A percentile compares a stretch with the other conserved stretches of the same genome.
Evolutionary conservation across 2,329 filamentous ascomycete genomes (phyloP).

Genomic region (Fusarium fujikuroi): DNA sequence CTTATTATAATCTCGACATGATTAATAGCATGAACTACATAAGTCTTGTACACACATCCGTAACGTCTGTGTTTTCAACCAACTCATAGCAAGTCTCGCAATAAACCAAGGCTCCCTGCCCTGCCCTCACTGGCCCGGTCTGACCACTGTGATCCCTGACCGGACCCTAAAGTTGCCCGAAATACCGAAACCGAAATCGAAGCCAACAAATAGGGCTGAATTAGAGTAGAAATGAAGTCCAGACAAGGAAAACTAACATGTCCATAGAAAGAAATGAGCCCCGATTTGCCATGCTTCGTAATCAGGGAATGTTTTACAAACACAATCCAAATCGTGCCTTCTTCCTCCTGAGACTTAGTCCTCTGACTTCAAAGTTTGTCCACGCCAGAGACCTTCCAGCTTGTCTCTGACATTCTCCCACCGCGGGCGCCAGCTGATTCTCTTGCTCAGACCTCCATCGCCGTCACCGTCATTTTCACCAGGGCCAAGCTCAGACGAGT

Average conservation of each 20-base stretch:
- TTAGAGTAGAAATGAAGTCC: constrained; percentile 26
- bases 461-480: constrained; percentile 26
- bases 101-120: neutral
- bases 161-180: constrained; percentile 24
- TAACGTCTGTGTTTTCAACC: constrained; percentile 1
- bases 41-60: constrained; percentile 20
- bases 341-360: constrained; percentile 4
- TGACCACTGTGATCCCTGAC: constrained; percentile 6
- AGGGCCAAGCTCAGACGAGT: constrained; percentile 42
- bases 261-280: neutral
- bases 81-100: neutral
- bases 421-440: constrained; percentile 9
- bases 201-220: constrained; percentile 34
- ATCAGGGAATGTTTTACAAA: neutral
- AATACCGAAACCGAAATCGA: constrained; percentile 37
- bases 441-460: constrained; percentile 13
- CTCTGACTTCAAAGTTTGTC: constrained; percentile 3
- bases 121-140: neutral
- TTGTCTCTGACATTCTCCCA: constrained; percentile 31
- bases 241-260: constrained; percentile 25
- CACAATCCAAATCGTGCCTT: constrained; percentile 2
- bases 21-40: constrained; percentile 22
- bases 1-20: neutral
- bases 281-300: neutral
- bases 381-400: constrained; percentile 29